phyloP scores from a whole-genome alignment of 2,329 filamentous ascomycete species.

The Fusarium tupiense region DNA sequence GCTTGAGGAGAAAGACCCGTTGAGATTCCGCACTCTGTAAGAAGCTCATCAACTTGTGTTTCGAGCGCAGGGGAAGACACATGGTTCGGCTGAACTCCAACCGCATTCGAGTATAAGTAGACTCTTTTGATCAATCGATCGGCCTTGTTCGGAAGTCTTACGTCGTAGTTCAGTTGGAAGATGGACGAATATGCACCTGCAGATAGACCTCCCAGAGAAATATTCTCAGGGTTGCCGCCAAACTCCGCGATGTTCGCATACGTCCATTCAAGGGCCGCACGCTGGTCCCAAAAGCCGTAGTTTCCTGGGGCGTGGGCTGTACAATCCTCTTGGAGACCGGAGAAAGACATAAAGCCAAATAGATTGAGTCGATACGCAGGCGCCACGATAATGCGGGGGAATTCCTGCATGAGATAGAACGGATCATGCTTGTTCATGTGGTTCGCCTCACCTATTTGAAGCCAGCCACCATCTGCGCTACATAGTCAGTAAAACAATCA shows the following conservation, averaged over 20 bases:
- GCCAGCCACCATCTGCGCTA: background rate
- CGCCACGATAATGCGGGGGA: background rate
- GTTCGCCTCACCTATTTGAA: background rate
- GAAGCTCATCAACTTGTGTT: background rate
- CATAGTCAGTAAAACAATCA: background rate
- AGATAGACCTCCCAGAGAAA: background rate
- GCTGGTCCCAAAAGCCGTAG: background rate
- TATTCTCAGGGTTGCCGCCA: background rate
- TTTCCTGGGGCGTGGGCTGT: background rate
- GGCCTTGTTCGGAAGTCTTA: background rate
- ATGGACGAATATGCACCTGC: background rate
- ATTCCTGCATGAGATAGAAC: background rate
- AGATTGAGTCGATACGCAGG: background rate
- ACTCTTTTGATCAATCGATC: background rate
- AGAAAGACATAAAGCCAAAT: background rate
- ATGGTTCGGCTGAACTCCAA: background rate
- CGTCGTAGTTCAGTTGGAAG: background rate
- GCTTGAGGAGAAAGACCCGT: background rate
- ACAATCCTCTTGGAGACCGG: background rate
- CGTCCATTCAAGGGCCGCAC: background rate
- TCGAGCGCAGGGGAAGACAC: background rate
- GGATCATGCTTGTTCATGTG: background rate
- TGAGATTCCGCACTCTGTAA: background rate
- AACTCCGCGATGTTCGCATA: background rate
- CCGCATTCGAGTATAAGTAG: background rate